Conservation (phyloP, 2,329 filamentous ascomycete species). For the Westerdykella aurantiaca region DNA sequence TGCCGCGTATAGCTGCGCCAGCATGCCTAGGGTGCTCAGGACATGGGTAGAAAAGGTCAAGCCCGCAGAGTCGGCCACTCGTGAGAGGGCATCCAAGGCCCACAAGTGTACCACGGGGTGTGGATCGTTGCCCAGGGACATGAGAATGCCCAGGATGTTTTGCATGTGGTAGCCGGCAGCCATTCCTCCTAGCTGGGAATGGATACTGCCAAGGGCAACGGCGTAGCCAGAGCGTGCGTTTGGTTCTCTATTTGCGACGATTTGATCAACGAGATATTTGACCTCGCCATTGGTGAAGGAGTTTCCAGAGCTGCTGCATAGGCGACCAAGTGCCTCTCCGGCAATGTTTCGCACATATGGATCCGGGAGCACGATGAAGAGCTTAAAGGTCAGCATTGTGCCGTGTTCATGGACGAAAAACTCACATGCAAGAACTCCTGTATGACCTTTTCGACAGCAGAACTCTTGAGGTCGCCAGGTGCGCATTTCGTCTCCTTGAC, state of each 20-base stretch:
- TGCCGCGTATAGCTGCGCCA: constrained; percentile 85
- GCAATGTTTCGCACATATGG: constrained; percentile 80
- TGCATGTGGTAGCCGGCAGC: constrained; percentile 93
- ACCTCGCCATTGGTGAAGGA: constrained; percentile 84
- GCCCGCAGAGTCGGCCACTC: constrained; percentile 86
- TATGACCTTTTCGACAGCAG: constrained; percentile 68
- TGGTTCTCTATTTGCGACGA: constrained; percentile 88
- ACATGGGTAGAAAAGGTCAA: constrained; percentile 89
- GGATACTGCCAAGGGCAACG: constrained; percentile 85
- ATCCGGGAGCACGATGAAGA: constrained; percentile 76
- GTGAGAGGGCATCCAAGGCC: constrained; percentile 81
- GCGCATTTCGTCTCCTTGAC: constrained; percentile 71
- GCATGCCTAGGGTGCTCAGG: constrained; percentile 83
- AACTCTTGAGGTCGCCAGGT: constrained; percentile 65
- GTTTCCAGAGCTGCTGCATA: constrained; percentile 82
- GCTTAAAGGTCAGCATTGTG: constrained; percentile 28
- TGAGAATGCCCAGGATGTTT: constrained; percentile 94
- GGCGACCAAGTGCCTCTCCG: constrained; percentile 75
- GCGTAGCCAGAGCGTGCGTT: constrained; percentile 91
- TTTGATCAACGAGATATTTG: constrained; percentile 86
- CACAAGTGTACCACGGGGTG: constrained; percentile 95
- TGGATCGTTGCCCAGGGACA: constrained; percentile 93
- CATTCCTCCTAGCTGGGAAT: constrained; percentile 95
- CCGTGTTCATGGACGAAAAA: constrained; percentile 20
- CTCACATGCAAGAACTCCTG: constrained; percentile 71